phyloP scores from a whole-genome alignment of 768 basidiomycete genomes.

The Trametes maxima region DNA sequence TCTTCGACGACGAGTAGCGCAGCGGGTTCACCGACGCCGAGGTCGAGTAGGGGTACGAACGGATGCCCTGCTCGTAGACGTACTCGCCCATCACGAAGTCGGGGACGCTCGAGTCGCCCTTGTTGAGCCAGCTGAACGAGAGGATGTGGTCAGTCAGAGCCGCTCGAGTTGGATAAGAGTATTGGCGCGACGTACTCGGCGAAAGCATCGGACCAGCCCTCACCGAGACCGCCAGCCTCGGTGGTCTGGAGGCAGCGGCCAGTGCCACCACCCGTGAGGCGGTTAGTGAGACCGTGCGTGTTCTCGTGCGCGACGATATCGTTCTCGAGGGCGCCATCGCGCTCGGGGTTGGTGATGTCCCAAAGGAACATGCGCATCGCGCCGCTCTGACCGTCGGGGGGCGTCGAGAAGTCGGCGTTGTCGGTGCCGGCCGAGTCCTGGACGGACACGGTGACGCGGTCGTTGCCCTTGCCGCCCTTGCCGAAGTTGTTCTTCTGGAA shows the following conservation, averaged over 20 bases:
- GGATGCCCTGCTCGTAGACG: slow-evolving; percentile 59
- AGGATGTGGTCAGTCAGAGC: background rate
- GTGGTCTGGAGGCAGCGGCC: slow-evolving; percentile 62
- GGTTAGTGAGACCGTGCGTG: slow-evolving; percentile 38
- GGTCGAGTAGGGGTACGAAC: slow-evolving; percentile 62
- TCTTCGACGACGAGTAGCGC: slow-evolving; percentile 41
- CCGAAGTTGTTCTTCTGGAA: slow-evolving; percentile 61
- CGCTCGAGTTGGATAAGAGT: background rate
- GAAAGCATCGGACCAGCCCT: slow-evolving; percentile 62
- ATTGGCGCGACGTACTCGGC: slow-evolving; percentile 26
- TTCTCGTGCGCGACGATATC: slow-evolving; percentile 54
- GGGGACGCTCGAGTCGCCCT: slow-evolving; percentile 40
- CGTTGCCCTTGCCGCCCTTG: slow-evolving; percentile 51
- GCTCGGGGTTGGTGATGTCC: slow-evolving; percentile 45
- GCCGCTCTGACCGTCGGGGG: slow-evolving; percentile 40
- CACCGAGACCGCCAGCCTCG: slow-evolving; percentile 69
- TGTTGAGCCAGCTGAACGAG: slow-evolving; percentile 37
- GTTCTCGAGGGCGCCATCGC: slow-evolving; percentile 67
- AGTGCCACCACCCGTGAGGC: slow-evolving; percentile 54
- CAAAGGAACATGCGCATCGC: slow-evolving; percentile 39
- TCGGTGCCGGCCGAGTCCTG: slow-evolving; percentile 49
- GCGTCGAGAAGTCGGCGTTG: slow-evolving; percentile 38
- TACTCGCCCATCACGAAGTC: slow-evolving; percentile 50
- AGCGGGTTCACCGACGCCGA: slow-evolving; percentile 49
- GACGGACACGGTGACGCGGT: slow-evolving; percentile 53